Percentiles rank a stretch among this genome's conserved stretches.
Conservation (phyloP, 164 flowering plant species). For the Liquidambar formosana region DNA sequence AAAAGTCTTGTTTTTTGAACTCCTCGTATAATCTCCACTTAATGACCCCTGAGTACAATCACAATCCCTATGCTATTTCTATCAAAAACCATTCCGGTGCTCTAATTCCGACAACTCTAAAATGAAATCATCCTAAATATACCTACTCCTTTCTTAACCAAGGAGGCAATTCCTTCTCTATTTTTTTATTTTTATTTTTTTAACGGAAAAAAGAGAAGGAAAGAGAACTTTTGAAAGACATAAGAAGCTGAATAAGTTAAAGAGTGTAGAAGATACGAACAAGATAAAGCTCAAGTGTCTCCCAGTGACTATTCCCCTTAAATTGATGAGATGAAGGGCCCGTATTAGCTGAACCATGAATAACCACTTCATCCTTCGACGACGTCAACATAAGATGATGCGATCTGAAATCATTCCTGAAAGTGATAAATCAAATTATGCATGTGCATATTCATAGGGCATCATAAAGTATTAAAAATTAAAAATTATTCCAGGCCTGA, state of each 20-base stretch:
- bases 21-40: too few species aligned
- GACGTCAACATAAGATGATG: slow-evolving; percentile 58
- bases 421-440: slow-evolving; percentile 9
- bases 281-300: slow-evolving; percentile 75
- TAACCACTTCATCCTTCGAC: slow-evolving; percentile 43
- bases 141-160: too few species aligned
- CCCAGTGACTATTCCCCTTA: slow-evolving; percentile 63
- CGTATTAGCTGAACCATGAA: slow-evolving; percentile 37
- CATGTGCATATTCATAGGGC: not conserved
- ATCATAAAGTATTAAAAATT: not conserved
- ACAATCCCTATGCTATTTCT: too few species aligned
- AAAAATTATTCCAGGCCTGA: not conserved
- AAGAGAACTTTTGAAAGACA: not conserved
- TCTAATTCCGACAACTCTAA: too few species aligned
- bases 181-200: too few species aligned
- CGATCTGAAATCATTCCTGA: slow-evolving; percentile 41
- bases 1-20: too few species aligned
- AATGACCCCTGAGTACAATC: too few species aligned
- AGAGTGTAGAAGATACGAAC: slow-evolving; percentile 46
- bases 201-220: too few species aligned
- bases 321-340: slow-evolving; percentile 33
- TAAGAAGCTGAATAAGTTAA: not conserved
- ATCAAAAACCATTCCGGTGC: too few species aligned
- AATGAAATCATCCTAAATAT: too few species aligned
- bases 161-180: too few species aligned